Evolutionary conservation across 257 asterid species (phyloP).

Genomic region (Jasminum sambac): DNA sequence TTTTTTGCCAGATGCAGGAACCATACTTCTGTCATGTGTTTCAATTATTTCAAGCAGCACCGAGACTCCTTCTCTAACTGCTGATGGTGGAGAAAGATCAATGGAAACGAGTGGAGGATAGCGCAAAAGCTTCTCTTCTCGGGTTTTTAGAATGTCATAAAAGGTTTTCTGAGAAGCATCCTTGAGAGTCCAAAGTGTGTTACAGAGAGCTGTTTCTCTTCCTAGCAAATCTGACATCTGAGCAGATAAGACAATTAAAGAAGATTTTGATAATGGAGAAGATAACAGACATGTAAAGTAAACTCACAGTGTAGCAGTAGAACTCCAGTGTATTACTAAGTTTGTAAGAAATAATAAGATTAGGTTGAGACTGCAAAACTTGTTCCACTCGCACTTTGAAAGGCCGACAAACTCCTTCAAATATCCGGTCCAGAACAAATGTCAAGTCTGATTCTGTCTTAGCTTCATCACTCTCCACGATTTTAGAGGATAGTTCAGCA

Average conservation of each 20-base stretch:
- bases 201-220: conserved; percentile 83
- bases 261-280: conserved; percentile 14
- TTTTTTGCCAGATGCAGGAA: conserved; percentile 68
- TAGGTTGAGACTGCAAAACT: conserved; percentile 97
- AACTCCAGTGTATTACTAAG: conserved; percentile 91
- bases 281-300: conserved; percentile 13
- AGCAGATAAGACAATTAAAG: conserved; percentile 24
- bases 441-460: conserved; percentile 83
- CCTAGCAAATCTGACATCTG: conserved; percentile 95
- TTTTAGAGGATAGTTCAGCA: conserved; percentile 56
- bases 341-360: conserved; percentile 80
- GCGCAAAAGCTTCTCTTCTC: conserved; percentile 92
- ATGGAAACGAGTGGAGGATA: conserved; percentile 91
- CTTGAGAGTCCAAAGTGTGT: conserved; percentile 88
- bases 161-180: conserved; percentile 94
- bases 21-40: conserved; percentile 84
- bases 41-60: conserved; percentile 87
- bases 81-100: conserved; percentile 94
- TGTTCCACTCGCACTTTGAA: conserved; percentile 98
- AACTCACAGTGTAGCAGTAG: conserved; percentile 92
- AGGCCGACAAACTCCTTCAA: conserved; percentile 99
- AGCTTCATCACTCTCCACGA: conserved; percentile 47
- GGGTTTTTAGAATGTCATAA: conserved; percentile 80
- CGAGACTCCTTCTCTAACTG: conserved; percentile 86
- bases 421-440: conserved; percentile 90